Base-by-base conservation (phyloP, 345 rosid genomes). In the Sisymbrium irio region DNA sequence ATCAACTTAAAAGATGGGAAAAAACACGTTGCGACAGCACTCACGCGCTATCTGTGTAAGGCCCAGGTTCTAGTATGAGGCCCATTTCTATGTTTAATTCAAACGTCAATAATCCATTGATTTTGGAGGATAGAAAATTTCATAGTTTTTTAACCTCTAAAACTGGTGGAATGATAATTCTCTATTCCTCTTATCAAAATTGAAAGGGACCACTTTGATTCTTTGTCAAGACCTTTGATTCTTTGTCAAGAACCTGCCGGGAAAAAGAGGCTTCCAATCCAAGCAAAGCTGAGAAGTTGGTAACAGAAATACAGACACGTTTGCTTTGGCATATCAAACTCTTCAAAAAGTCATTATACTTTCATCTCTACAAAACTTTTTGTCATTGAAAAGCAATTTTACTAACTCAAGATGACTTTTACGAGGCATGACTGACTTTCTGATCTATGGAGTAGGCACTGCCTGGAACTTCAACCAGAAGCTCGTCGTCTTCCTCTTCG, bases 401-500 rank as follows among this genome's bases (percentile, higher is more conserved):
- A 45, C 39, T n/a, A 56, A 53, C 20, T 40, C 49, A 35, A 42
- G 12, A 27, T 56, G 41, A 35, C 6, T 36, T 56, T 57, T 40
- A 50, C 37, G 73, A 67, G 42, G 22, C 55, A 20, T 37, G 53
- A 36, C 9, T 71, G 41, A 3, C 62, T 55, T 36, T 50, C 62
- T 56, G 27, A 17, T 73, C 77, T 54, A 19, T 63, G 47, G 92
- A 85, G 77, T 91, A 89, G 42, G 97, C 80, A 80, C 97, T 91
- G 72, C 97, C 96, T 11, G 99, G 99, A 67, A 95, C 97, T 59
- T 74, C 81, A 37, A 95, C 85, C 19, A 91, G 66, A 62, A 92
- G 92, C 55, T 87, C 92, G 28, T 87, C 92, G 13, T 91, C 93
- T 22, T 88, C 88, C 18, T 35, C 72, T 3, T 36, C 59, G 1